Evolutionary conservation across 805 yeast species (phyloP).

Genomic region (Yueomyces sinensis): DNA sequence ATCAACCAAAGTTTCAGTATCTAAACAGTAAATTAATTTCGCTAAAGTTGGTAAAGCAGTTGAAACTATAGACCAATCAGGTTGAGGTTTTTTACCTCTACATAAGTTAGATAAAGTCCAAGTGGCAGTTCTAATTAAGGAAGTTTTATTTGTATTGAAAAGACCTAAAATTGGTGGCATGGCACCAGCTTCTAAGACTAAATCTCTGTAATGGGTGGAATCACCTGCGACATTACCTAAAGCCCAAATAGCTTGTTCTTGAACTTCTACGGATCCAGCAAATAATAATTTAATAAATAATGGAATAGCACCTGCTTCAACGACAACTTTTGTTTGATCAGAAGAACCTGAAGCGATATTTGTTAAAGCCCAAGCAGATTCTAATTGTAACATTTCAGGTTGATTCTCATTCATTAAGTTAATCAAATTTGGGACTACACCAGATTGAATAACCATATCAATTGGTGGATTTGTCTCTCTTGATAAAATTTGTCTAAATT

Average conservation of each 20-base stretch:
- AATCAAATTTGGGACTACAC: conserved; percentile 87
- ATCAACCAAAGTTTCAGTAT: conserved; percentile 87
- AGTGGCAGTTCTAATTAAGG: conserved; percentile 91
- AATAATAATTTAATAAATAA: conserved; percentile 69
- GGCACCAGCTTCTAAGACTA: conserved; percentile 72
- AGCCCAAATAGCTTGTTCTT: conserved; percentile 99
- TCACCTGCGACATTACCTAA: conserved; percentile 98
- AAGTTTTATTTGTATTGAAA: conserved; percentile 69
- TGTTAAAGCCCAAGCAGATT: conserved; percentile 99
- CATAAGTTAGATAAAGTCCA: conserved; percentile 97
- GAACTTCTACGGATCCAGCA: conserved; percentile 78
- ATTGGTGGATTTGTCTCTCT: conserved; percentile 96
- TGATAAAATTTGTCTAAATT: conserved; percentile 84
- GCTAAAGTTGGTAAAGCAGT: conserved; percentile 85
- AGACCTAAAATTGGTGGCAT: conserved; percentile 76
- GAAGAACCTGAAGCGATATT: conserved; percentile 93
- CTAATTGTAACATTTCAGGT: conserved; percentile 82
- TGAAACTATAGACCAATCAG: conserved; percentile 83
- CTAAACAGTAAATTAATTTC: conserved; percentile 78
- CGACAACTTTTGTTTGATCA: conserved; percentile 80
- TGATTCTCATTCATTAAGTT: conserved; percentile 66
- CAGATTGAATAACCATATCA: conserved; percentile 80
- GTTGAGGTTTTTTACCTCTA: conserved; percentile 93
- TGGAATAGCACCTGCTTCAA: conserved; percentile 90
- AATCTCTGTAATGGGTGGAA: conserved; percentile 80